Evolutionary conservation across 2,329 filamentous ascomycete genomes (phyloP).

Genomic region (Nemania diffusa): DNA sequence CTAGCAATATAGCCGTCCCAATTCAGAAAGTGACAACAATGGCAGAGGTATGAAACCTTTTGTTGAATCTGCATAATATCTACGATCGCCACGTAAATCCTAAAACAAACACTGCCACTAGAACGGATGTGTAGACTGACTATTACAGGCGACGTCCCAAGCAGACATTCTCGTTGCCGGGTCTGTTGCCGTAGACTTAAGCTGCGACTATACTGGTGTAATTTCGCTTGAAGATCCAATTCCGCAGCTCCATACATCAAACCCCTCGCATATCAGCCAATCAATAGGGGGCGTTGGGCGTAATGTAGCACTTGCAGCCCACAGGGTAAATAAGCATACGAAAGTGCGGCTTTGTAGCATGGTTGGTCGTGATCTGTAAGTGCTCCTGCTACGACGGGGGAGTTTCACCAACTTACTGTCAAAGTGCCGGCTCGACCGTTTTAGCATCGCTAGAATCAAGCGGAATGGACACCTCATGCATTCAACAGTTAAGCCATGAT

Average conservation of each 20-base stretch:
- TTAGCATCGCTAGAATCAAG: constrained; percentile 71
- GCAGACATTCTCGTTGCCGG: constrained; percentile 86
- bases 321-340: constrained; percentile 68
- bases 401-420: constrained; percentile 15
- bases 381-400: constrained; percentile 18
- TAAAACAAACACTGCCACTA: not conserved
- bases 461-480: constrained; percentile 71
- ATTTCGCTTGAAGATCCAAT: constrained; percentile 46
- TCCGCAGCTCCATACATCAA: constrained; percentile 80
- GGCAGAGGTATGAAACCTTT: constrained; percentile 40
- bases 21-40: constrained; percentile 28
- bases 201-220: constrained; percentile 74
- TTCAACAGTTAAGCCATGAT: constrained; percentile 65
- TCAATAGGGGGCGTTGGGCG: constrained; percentile 91
- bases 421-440: constrained; percentile 77
- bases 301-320: constrained; percentile 88
- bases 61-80: not conserved
- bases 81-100: constrained; percentile 5
- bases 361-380: constrained; percentile 80
- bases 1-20: constrained; percentile 26
- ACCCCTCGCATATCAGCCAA: constrained; percentile 82
- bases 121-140: constrained; percentile 32
- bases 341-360: constrained; percentile 81
- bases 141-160: constrained; percentile 40
- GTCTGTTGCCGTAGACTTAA: constrained; percentile 87